Base-by-base conservation (phyloP, 129 eudicot genomes). In the Ambrosia trifida region DNA sequence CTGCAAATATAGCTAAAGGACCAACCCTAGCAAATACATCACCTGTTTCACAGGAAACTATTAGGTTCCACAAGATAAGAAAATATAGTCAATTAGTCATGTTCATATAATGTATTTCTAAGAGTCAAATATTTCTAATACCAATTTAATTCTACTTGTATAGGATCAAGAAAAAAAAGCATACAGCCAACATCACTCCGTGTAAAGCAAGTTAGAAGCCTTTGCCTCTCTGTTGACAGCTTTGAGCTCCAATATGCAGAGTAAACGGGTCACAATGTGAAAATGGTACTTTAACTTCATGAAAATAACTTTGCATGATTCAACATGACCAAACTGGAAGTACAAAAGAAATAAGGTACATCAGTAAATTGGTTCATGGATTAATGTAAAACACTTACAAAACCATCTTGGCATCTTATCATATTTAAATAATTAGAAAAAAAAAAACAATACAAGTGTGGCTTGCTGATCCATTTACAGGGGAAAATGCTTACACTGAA, bases 201-300 rank as follows among this genome's bases (percentile, higher is more conserved):
- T 60, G 95, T 79, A 76, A 93, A 93, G 83, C 78, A 76, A 72
- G 78, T 85, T 35, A 89, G 49, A 74, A 93, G 98, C 80, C 98
- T 87, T 73, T 89, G 98, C 70, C 98, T 89, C 76, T 93, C 98
- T 17, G 95, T 93, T 81, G 79, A 85, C 56, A 93, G 80, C 87
- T 83, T 93, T 56, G 98, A 93, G 66, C 85, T 89, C 98, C 98
- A 93, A 75, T 89, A 93, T 93, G 74, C 80, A 72, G 10, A 64
- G 53, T 49, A 61, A 13, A 82, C 17, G 9, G 17, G 33, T 54
- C 5, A 20, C n/a, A 54, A 50, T 61, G 45, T 4, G 5, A 40
- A 54, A 64, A 49, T 64, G 47, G 19, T 49, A 33, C 35, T 52
- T 19, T 53, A 49, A 69, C 64, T 69, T 69, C n/a, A n/a, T 8